Evolutionary conservation across 352 stramenopile species (phyloP).

Genomic region (Ophiocytium majus): DNA sequence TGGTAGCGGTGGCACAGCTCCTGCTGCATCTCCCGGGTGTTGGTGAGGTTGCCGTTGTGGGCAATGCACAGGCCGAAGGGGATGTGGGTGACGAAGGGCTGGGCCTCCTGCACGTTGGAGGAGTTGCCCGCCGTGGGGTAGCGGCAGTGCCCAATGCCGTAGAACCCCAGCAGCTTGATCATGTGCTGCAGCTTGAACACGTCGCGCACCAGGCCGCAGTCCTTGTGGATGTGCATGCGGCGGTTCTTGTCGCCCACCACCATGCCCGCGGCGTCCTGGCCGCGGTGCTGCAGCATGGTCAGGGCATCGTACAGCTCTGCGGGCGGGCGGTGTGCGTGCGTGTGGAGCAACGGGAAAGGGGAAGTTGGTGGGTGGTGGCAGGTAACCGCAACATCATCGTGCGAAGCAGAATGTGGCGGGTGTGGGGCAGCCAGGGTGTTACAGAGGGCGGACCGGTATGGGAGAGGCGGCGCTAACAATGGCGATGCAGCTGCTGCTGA

Average conservation of each 20-base stretch:
- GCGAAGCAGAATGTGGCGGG: too few species aligned
- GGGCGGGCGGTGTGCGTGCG: too few species aligned
- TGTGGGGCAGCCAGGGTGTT: too few species aligned
- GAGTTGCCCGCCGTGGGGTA: slow-evolving; percentile 93
- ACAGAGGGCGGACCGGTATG: too few species aligned
- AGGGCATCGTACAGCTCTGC: slow-evolving; percentile 85
- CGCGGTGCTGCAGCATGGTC: slow-evolving; percentile 94
- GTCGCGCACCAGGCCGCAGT: slow-evolving; percentile 94
- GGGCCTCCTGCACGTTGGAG: slow-evolving; percentile 74
- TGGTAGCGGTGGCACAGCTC: slow-evolving; percentile 13
- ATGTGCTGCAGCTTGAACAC: slow-evolving; percentile 98
- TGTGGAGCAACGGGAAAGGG: too few species aligned
- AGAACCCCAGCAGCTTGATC: slow-evolving; percentile 86
- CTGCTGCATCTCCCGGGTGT: slow-evolving; percentile 69
- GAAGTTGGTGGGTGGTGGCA: too few species aligned
- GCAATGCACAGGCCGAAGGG: slow-evolving; percentile 93
- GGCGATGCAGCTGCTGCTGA: too few species aligned
- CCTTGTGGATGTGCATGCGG: slow-evolving; percentile 90
- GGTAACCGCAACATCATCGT: too few species aligned
- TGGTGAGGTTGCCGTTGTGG: slow-evolving; percentile 97
- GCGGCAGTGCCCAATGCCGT: slow-evolving; percentile 93
- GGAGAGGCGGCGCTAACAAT: too few species aligned
- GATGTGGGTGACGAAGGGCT: slow-evolving; percentile 98
- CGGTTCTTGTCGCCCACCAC: slow-evolving; percentile 77
- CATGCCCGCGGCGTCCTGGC: slow-evolving; percentile 91